Percentiles rank a stretch among this genome's conserved stretches.
These are phyloP conservation scores for Polysphondylium violaceum DNA, from an alignment of 78 protist genomes.

Conservation along the genomic window DNA sequence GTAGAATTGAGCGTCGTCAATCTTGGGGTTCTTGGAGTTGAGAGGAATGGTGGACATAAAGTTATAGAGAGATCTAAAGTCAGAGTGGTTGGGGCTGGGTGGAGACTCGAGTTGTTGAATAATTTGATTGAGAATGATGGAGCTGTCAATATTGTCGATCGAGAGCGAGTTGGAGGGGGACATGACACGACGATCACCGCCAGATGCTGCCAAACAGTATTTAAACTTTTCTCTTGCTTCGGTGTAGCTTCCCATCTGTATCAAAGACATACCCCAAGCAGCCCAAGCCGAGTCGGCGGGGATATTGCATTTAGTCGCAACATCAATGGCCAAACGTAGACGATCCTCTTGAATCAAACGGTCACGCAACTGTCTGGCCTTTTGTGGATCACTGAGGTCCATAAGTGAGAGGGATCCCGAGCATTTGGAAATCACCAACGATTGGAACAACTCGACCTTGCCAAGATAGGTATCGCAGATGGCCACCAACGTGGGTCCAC, in stretches of 20 bases:
- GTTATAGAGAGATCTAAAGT: constrained; percentile 44
- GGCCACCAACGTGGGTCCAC: constrained; percentile 59
- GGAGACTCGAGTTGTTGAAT: constrained; percentile 80
- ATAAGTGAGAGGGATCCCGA: constrained; percentile 46
- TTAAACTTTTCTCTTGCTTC: constrained; percentile 85
- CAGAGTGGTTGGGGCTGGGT: constrained; percentile 59
- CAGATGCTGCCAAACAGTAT: constrained; percentile 61
- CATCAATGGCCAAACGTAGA: constrained; percentile 83
- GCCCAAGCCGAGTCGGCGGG: constrained; percentile 83
- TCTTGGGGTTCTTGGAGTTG: constrained; percentile 5
- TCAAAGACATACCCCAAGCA: constrained; percentile 81
- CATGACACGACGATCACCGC: constrained; percentile 59
- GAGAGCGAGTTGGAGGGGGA: constrained; percentile 56
- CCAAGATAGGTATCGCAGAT: constrained; percentile 77
- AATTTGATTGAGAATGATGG: constrained; percentile 60
- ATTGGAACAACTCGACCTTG: constrained; percentile 65
- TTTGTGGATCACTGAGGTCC: constrained; percentile 66
- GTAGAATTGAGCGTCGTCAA: constrained; percentile 50
- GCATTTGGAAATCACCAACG: constrained; percentile 75
- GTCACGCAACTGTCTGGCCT: constrained; percentile 82
- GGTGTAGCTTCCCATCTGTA: constrained; percentile 51
- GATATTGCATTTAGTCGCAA: constrained; percentile 79
- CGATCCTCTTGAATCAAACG: constrained; percentile 73
- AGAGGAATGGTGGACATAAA: background rate
- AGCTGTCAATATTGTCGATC: constrained; percentile 41